Evolutionary conservation across 176 grass and related monocot species (phyloP), one percentile per base, ranked within the genome.

Genomic region (Thalia dealbata): DNA sequence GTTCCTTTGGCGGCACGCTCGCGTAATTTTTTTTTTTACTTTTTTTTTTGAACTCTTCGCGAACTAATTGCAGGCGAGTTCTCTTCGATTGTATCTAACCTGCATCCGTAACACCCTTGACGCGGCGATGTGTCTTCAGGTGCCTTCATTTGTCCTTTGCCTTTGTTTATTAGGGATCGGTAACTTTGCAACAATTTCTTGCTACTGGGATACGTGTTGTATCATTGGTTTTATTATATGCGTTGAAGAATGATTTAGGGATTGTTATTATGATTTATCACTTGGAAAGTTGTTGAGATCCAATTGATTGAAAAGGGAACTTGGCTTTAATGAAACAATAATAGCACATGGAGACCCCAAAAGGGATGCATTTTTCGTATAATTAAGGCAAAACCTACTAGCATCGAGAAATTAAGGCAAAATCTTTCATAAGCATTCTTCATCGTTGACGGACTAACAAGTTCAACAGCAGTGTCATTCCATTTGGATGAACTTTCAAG

Each of bases 61-160:
- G 35, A 68, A 23, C 32, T 75, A 62, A 48, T 55, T 77, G 32
- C 41, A 96, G 88, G 88, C 92, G 18, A 91, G 87, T 78, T 75
- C 88, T 18, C 77, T 96, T 71, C 80, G 93, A 6, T 66, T 92
- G 79, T 97, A 97, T 69, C 87, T 97, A 27, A 92, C 89, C 28
- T 97, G 89, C 76, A 97, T 97, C 70, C 82, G 89, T 28, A 97
- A 92, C 81, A 97, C 93, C 28, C 81, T 97, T 43, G 93, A 97
- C 54, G 93, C 89, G 62, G 89, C 93, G 22, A 97, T 97, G 93
- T 97, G 93, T 82, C 82, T 97, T 32, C 93, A 97, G 89, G 93
- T 96, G 73, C 3, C 74, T 41, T 43, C 14, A 18, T 44, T 43
- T 3, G 65, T 22, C 38, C 21, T 19, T 24, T 1, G 11, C 15